Conservation (phyloP, 2,329 filamentous ascomycete species). For the Aspergillus sp. region DNA sequence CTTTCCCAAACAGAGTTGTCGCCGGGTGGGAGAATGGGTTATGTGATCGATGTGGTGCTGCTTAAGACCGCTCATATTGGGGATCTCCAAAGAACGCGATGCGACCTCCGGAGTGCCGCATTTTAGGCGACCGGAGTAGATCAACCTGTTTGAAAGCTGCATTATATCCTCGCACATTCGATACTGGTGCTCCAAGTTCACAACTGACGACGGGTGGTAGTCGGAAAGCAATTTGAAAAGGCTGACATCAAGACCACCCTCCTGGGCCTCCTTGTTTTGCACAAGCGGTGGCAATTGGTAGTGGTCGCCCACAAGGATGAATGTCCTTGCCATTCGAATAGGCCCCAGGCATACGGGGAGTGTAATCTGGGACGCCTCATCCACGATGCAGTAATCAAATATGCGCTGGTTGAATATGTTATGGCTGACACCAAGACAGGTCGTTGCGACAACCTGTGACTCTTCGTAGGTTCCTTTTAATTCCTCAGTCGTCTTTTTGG, state of each 20-base stretch:
- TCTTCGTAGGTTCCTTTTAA: conserved; percentile 75
- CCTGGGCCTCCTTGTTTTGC: conserved; percentile 76
- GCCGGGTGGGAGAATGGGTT: conserved; percentile 11
- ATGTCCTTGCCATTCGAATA: conserved; percentile 83
- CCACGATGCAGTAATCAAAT: conserved; percentile 97
- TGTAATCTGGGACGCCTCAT: conserved; percentile 96
- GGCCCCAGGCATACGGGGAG: conserved; percentile 89
- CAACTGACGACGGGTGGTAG: conserved; percentile 73
- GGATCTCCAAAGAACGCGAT: conserved; percentile 56
- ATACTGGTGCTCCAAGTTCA: conserved; percentile 90
- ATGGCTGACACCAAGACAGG: conserved; percentile 86
- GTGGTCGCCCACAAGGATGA: conserved; percentile 93
- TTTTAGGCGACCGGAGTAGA: conserved; percentile 82
- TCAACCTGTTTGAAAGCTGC: conserved; percentile 82
- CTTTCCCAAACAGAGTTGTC: conserved; percentile 48
- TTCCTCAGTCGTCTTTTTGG: conserved; percentile 70
- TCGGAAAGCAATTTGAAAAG: conserved; percentile 92
- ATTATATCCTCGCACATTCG: conserved; percentile 98
- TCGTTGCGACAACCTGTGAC: conserved; percentile 84
- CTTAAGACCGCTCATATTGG: conserved; percentile 53
- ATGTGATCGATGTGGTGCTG: conserved; percentile 43
- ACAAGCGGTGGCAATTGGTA: conserved; percentile 92
- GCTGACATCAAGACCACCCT: conserved; percentile 81
- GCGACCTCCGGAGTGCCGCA: conserved; percentile 76
- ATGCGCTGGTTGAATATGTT: conserved; percentile 75